A percentile compares a stretch with the other conserved stretches of the same genome.
Evolutionary conservation across 106 monocot genomes (phyloP).

Genomic region (Narthecium ossifragum): DNA sequence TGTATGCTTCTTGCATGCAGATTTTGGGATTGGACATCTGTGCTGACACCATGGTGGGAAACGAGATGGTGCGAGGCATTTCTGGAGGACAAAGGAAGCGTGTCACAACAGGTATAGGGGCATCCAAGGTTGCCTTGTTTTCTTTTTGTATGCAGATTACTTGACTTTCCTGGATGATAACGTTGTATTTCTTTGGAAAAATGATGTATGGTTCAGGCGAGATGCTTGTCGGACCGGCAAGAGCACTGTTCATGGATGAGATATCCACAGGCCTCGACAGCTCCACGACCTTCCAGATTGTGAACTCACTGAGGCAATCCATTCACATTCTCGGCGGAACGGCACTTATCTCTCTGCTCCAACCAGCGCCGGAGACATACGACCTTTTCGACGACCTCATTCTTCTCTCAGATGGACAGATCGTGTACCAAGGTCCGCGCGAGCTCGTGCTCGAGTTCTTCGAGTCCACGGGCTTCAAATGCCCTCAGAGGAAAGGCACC

Average conservation of each 20-base stretch:
- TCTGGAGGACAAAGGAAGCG: constrained; percentile 71
- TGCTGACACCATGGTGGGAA: constrained; percentile 70
- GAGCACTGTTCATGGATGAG: constrained; percentile 68
- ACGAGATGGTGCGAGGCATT: constrained; percentile 60
- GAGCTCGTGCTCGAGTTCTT: constrained; percentile 62
- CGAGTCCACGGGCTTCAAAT: constrained; percentile 53
- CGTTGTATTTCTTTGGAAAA: neutral
- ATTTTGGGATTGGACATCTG: constrained; percentile 62
- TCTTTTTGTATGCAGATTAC: too few species aligned
- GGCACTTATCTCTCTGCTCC: constrained; percentile 54
- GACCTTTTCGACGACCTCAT: constrained; percentile 67
- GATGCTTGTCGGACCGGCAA: constrained; percentile 77
- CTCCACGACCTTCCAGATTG: constrained; percentile 58
- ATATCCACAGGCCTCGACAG: constrained; percentile 71
- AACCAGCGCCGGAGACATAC: constrained; percentile 71
- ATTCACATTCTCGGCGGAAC: constrained; percentile 56
- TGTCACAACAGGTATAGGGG: constrained; percentile 51
- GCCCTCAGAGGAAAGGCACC: constrained; percentile 67
- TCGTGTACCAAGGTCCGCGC: constrained; percentile 68
- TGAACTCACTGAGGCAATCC: constrained; percentile 49
- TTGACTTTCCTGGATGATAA: neutral
- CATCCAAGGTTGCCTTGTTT: neutral
- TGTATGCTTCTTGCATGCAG: constrained; percentile 17
- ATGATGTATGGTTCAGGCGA: constrained; percentile 34
- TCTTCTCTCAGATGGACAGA: constrained; percentile 58